phyloP scores from a whole-genome alignment of 257 asterid species.

The Ligustrum vulgare region DNA sequence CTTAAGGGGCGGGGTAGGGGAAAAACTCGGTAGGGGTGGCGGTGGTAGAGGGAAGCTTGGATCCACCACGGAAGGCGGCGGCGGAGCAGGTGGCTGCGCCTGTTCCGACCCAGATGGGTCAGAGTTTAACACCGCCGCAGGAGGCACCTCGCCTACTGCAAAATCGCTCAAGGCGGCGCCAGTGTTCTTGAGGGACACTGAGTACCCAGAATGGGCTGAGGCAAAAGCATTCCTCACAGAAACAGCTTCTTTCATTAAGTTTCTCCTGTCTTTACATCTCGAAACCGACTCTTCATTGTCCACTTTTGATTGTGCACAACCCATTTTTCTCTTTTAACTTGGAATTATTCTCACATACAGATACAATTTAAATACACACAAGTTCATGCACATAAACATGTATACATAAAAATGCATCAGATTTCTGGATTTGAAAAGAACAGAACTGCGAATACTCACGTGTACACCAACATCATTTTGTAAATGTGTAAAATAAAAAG shows the following conservation, averaged over 20 bases:
- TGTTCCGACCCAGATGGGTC: slow-evolving; percentile 44
- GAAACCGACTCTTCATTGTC: slow-evolving; percentile 93
- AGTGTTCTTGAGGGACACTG: slow-evolving; percentile 74
- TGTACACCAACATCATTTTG: background rate
- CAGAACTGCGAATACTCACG: slow-evolving; percentile 25
- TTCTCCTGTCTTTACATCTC: slow-evolving; percentile 87
- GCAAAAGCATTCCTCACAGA: slow-evolving; percentile 85
- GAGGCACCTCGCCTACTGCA: slow-evolving; percentile 77
- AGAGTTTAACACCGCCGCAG: slow-evolving; percentile 30
- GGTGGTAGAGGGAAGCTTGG: slow-evolving; percentile 80
- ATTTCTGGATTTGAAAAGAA: slow-evolving; percentile 26
- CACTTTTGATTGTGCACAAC: slow-evolving; percentile 86
- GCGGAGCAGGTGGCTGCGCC: slow-evolving; percentile 66
- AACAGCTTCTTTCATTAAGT: slow-evolving; percentile 83
- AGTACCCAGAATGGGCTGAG: slow-evolving; percentile 84
- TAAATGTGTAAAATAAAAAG: slow-evolving; percentile 5
- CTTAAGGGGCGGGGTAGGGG: slow-evolving; percentile 72
- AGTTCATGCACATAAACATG: background rate
- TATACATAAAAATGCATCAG: slow-evolving; percentile 5
- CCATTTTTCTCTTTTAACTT: slow-evolving; percentile 44
- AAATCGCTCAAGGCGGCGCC: slow-evolving; percentile 96
- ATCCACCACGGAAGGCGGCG: slow-evolving; percentile 61
- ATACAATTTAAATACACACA: slow-evolving; percentile 13
- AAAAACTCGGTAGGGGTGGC: slow-evolving; percentile 80
- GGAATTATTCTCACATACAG: background rate